phyloP scores from a whole-genome alignment of 352 stramenopile genomes.

The Pythium coloratum region DNA sequence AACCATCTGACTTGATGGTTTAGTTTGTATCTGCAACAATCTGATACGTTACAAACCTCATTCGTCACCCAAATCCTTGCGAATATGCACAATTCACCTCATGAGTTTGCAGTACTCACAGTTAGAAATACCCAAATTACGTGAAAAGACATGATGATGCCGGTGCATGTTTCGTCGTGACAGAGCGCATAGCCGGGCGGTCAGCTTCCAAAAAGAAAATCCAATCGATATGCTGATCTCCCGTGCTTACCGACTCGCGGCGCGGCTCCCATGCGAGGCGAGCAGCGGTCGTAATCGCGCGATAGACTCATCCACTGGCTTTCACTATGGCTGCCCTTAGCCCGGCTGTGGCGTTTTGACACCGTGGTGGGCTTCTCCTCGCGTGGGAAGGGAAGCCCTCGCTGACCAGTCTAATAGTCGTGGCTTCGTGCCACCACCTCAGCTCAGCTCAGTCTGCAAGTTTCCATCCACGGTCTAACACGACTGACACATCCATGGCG shows the following conservation, averaged over 20 bases:
- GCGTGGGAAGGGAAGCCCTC: background rate
- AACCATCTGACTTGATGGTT: slow-evolving; percentile 1
- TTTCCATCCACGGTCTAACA: slow-evolving; percentile 1
- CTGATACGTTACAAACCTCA: background rate
- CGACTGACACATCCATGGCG: background rate
- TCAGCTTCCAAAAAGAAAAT: background rate
- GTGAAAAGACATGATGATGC: slow-evolving; percentile 19
- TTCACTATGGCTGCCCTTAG: background rate
- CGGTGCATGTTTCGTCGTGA: slow-evolving; percentile 22
- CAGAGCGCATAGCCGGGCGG: slow-evolving; percentile 9
- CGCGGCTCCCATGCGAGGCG: background rate
- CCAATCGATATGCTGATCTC: background rate
- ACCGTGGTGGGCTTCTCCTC: background rate
- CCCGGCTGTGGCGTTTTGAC: background rate
- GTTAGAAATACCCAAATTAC: background rate
- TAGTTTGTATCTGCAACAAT: background rate
- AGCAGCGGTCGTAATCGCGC: background rate
- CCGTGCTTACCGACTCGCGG: background rate
- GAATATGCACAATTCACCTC: background rate
- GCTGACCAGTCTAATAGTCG: background rate
- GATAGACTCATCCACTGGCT: slow-evolving; percentile 3
- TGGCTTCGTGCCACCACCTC: background rate
- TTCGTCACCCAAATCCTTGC: background rate
- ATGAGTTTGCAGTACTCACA: background rate
- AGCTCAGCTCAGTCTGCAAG: slow-evolving; percentile 13